phyloP scores from a whole-genome alignment of 2,329 filamentous ascomycete genomes.

The Diaporthe vaccinii region DNA sequence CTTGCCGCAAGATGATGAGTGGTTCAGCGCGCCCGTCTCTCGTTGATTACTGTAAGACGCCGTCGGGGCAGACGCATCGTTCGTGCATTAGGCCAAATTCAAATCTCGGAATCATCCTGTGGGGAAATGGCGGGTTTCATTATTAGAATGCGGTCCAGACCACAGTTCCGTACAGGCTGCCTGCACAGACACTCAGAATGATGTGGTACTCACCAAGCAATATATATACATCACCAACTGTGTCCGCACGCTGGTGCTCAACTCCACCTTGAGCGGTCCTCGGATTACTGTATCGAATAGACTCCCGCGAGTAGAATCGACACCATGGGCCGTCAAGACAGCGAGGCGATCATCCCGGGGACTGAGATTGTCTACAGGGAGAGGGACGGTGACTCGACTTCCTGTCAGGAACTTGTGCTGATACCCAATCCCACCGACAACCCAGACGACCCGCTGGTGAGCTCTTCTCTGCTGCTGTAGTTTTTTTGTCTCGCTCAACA shows the following conservation, averaged over 20 bases:
- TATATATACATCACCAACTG: neutral
- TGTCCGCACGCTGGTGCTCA: neutral
- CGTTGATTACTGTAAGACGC: neutral
- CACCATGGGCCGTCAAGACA: conserved; percentile 1
- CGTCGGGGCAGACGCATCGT: neutral
- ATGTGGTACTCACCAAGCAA: neutral
- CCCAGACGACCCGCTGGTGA: conserved; percentile 27
- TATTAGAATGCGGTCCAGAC: too few relatives aligned
- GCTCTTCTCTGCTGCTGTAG: neutral
- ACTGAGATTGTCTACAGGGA: conserved; percentile 29
- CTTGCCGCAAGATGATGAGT: neutral
- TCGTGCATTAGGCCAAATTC: conserved; percentile 4
- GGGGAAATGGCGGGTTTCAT: neutral
- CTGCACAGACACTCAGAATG: too few relatives aligned
- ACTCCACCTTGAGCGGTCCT: neutral
- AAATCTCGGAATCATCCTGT: neutral
- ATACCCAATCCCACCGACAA: conserved; percentile 28
- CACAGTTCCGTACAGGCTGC: neutral
- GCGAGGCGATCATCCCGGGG: conserved; percentile 1
- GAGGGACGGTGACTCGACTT: neutral
- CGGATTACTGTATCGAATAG: neutral
- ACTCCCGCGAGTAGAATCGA: neutral
- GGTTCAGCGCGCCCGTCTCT: neutral
- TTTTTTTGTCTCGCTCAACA: too few relatives aligned
- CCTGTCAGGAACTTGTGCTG: conserved; percentile 16